These are phyloP conservation scores for Schizopora paradoxa DNA, from an alignment of 1,284 basidiomycete species.

Conservation along the genomic window DNA sequence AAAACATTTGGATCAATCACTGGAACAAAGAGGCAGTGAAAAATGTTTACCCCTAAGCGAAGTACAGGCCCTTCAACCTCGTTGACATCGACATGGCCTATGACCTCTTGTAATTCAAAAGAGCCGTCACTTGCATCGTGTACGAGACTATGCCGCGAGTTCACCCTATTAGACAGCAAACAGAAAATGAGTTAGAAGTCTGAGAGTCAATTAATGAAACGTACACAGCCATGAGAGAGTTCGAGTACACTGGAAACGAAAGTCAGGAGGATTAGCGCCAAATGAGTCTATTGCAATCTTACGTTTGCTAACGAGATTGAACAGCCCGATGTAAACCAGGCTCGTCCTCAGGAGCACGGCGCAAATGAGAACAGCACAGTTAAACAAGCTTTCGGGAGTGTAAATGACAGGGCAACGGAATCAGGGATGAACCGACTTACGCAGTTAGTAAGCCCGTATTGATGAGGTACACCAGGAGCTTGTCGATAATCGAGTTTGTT, in stretches of 20 bases:
- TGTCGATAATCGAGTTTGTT: conserved; percentile 10
- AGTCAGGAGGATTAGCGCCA: neutral
- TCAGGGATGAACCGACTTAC: neutral
- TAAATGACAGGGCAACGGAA: too few relatives aligned
- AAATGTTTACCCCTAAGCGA: too few relatives aligned
- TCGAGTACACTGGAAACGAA: conserved; percentile 5
- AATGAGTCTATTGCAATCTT: neutral
- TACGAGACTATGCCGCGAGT: conserved; percentile 2
- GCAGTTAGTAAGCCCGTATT: conserved; percentile 8
- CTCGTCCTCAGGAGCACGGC: conserved; percentile 6
- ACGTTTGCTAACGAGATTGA: conserved; percentile 10
- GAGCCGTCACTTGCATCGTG: neutral
- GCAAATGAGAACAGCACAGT: conserved; percentile 8
- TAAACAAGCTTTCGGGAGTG: conserved; percentile 1
- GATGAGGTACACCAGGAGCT: conserved; percentile 6
- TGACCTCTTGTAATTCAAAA: conserved; percentile 3
- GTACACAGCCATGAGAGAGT: conserved; percentile 7
- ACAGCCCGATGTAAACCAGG: conserved; percentile 8
- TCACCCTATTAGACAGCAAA: conserved; percentile 3
- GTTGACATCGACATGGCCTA: too few relatives aligned
- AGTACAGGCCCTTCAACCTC: too few relatives aligned
- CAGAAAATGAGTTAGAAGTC: too few relatives aligned
- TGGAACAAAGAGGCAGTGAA: too few relatives aligned
- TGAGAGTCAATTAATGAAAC: neutral
- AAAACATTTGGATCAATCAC: too few relatives aligned